Evolutionary conservation across 2,329 filamentous ascomycete species (phyloP).

Genomic region (Falciphora oryzae): DNA sequence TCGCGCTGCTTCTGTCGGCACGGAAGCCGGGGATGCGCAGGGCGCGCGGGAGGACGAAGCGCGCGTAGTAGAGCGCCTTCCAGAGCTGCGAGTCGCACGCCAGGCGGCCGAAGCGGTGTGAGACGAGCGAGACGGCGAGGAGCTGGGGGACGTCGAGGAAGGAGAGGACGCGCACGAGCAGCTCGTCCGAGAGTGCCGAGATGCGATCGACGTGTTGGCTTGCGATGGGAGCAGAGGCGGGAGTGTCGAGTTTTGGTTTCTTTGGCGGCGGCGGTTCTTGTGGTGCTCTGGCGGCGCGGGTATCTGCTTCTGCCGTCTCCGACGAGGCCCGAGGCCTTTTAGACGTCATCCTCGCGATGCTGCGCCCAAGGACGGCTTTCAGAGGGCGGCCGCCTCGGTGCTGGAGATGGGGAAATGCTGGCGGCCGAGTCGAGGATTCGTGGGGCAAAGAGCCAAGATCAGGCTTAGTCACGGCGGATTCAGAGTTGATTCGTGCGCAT

Average conservation of each 20-base stretch:
- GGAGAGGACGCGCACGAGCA: slow-evolving; percentile 77
- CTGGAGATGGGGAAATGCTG: neutral
- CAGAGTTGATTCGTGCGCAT: no score
- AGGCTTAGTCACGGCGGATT: no score
- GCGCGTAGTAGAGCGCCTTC: slow-evolving; percentile 81
- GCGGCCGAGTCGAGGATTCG: neutral
- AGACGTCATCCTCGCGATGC: neutral
- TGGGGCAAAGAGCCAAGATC: no score
- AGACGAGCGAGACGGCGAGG: slow-evolving; percentile 59
- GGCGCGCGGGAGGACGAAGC: slow-evolving; percentile 78
- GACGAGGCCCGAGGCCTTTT: neutral
- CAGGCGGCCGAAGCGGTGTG: slow-evolving; percentile 66
- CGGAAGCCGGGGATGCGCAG: slow-evolving; percentile 65
- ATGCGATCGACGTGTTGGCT: slow-evolving; percentile 47
- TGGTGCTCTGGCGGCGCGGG: no score
- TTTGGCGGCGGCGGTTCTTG: neutral
- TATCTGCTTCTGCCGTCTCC: neutral
- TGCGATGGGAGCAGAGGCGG: no score
- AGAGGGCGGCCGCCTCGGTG: no score
- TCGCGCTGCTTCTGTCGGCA: slow-evolving; percentile 23
- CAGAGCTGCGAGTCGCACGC: slow-evolving; percentile 81
- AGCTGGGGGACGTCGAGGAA: slow-evolving; percentile 67
- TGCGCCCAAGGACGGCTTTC: neutral
- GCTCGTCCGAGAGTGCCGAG: slow-evolving; percentile 75
- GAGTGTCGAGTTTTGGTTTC: neutral